A percentile compares a stretch with the other conserved stretches of the same genome.
These are phyloP conservation scores for Penicillium expansum DNA, from an alignment of 2,329 filamentous ascomycete species.

Conservation along the genomic window DNA sequence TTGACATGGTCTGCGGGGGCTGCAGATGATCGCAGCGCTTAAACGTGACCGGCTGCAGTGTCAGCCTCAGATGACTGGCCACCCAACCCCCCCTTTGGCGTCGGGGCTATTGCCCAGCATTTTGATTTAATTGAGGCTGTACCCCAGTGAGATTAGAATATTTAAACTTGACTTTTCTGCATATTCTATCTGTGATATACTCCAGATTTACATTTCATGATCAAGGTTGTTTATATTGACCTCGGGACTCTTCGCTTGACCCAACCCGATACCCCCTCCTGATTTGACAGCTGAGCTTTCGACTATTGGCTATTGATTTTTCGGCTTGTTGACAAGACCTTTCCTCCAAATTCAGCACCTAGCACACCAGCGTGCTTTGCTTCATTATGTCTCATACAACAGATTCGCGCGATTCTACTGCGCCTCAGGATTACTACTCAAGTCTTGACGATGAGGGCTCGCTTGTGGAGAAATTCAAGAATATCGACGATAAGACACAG, in stretches of 20 bases:
- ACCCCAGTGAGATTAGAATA: background rate
- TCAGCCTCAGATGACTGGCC: constrained; percentile 20
- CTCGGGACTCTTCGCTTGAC: background rate
- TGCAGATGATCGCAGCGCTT: constrained; percentile 25
- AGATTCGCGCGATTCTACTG: constrained; percentile 8
- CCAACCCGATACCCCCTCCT: background rate
- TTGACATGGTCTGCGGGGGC: background rate
- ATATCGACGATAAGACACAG: constrained; percentile 38
- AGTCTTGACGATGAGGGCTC: constrained; percentile 22
- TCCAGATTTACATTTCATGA: background rate
- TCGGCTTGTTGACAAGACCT: background rate
- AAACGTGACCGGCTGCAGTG: constrained; percentile 21
- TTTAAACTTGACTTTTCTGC: background rate
- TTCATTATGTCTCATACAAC: constrained; percentile 13
- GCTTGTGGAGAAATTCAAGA: constrained; percentile 30
- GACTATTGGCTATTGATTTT: background rate
- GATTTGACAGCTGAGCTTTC: background rate
- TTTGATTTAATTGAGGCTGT: background rate
- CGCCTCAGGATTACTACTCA: constrained; percentile 34
- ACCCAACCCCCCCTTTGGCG: background rate
- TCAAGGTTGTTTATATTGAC: background rate
- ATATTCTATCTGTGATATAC: background rate
- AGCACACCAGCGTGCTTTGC: background rate
- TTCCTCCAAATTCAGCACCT: background rate
- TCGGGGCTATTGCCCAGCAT: background rate